Conservation (phyloP, 1,284 basidiomycete species). For the Apiotrichum gamsii region DNA sequence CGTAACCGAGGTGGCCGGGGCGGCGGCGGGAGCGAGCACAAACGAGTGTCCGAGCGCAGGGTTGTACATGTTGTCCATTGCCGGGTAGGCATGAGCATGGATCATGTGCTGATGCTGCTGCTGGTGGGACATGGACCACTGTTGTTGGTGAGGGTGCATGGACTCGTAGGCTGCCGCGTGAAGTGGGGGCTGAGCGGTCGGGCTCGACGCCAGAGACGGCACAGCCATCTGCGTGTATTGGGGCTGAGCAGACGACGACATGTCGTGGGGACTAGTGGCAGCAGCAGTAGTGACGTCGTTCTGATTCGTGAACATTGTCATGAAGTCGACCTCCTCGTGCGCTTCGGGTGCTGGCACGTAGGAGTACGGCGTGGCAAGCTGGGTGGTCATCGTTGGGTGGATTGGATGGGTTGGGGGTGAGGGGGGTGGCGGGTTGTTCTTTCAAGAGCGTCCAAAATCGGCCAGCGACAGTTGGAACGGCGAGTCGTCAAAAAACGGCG, state of each 20-base stretch:
- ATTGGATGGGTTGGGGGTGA: too few species aligned
- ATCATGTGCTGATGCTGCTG: background rate
- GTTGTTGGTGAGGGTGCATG: constrained; percentile 2
- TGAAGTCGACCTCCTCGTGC: constrained; percentile 19
- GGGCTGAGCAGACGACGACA: background rate
- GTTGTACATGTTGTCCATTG: constrained; percentile 3
- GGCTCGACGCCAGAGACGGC: background rate
- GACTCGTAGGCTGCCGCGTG: constrained; percentile 3
- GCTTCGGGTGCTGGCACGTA: constrained; percentile 3
- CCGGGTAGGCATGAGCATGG: background rate
- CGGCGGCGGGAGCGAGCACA: background rate
- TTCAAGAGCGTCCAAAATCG: too few species aligned
- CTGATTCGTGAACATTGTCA: constrained; percentile 21
- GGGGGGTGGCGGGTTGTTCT: too few species aligned
- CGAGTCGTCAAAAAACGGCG: too few species aligned
- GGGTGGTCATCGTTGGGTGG: background rate
- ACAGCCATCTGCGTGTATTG: background rate
- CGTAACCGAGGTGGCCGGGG: too few species aligned
- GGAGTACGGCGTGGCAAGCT: constrained; percentile 8
- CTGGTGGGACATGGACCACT: too few species aligned
- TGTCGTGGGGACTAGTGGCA: background rate
- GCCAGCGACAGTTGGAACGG: too few species aligned
- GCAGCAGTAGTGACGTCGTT: constrained; percentile 6
- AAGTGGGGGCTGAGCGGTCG: background rate
- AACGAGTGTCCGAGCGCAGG: constrained; percentile 1